Evolutionary conservation across 345 rosid genomes (phyloP), one percentile per base, ranked within the genome.

Genomic region (Brassica nigra): DNA sequence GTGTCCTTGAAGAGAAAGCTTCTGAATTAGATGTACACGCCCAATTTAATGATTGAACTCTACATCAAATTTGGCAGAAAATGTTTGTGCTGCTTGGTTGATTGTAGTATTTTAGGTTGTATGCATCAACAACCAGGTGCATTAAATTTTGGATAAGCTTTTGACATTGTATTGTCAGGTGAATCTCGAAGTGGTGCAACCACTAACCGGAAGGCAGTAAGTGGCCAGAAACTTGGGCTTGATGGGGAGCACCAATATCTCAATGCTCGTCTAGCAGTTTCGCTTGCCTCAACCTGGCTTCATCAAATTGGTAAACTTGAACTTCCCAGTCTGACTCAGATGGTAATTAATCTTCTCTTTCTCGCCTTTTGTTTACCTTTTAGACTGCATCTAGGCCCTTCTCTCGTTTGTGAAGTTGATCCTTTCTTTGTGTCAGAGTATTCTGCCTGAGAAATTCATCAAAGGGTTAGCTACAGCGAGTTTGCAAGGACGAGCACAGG

Each of bases 401-500:
- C 2, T 16, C 66, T 65, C 30, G 55, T 74, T 58, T 74, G 3
- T 20, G 37, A 61, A 44, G 12, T 12, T 31, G 27, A 14, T 66
- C 63, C n/a, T 68, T 49, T 67, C 31, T 78, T 59, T 73, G 85
- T 62, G 76, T 70, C 81, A 54, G 99, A 80, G 82, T 81, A 68
- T 86, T 8, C 76, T 95, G 58, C 97, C 97, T 36, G 91, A 93
- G 86, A 81, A 92, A 79, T 87, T 95, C 80, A 83, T 93, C 74
- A 89, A 82, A 84, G 99, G 98, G 66, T 87, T 95, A 76, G 84
- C 92, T 61, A 86, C 87, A 71, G 89, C 97, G 81, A 86, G 88
- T 76, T 83, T 95, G 81, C 98, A 89, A 89, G 99, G 99, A 74
- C 92, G 98, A 47, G 99, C 99, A 39, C 97, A 91, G 77, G 84